Evolutionary conservation across 331 rosid species (phyloP).

Genomic region (Quercus lobata): DNA sequence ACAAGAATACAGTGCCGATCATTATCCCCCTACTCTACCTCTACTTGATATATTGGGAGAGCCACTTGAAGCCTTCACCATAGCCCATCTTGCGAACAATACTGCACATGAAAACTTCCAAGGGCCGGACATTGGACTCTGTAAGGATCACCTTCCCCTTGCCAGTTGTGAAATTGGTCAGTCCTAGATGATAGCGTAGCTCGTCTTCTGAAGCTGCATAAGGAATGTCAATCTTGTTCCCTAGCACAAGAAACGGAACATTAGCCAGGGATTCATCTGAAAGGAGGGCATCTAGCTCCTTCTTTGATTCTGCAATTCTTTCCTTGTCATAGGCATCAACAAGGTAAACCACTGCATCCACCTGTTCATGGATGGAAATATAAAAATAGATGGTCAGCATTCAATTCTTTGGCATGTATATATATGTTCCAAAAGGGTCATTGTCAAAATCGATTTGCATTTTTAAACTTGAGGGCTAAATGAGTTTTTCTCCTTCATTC

Average conservation of each 20-base stretch:
- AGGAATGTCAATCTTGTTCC: constrained; percentile 88
- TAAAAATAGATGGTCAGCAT: background rate
- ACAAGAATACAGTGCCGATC: constrained; percentile 3
- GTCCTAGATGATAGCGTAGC: constrained; percentile 59
- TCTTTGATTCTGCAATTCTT: constrained; percentile 71
- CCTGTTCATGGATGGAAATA: constrained; percentile 34
- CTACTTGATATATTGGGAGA: constrained; percentile 88
- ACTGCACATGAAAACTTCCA: constrained; percentile 94
- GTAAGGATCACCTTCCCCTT: constrained; percentile 71
- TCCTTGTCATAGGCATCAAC: constrained; percentile 84
- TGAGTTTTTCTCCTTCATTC: background rate
- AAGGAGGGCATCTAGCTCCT: constrained; percentile 83
- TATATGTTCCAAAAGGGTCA: background rate
- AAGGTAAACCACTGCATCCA: constrained; percentile 83
- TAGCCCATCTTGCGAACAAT: constrained; percentile 97
- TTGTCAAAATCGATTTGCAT: background rate
- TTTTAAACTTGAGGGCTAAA: background rate
- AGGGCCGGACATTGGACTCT: constrained; percentile 68
- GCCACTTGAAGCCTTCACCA: constrained; percentile 90
- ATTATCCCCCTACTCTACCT: background rate
- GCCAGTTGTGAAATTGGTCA: constrained; percentile 80
- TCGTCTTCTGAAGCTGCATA: constrained; percentile 88
- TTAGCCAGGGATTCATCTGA: constrained; percentile 67
- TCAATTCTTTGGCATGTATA: background rate
- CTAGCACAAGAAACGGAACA: constrained; percentile 79